A percentile compares a stretch with the other conserved stretches of the same genome.
Conservation (phyloP, 352 stramenopile genomes). For the Pythium dissimile region DNA sequence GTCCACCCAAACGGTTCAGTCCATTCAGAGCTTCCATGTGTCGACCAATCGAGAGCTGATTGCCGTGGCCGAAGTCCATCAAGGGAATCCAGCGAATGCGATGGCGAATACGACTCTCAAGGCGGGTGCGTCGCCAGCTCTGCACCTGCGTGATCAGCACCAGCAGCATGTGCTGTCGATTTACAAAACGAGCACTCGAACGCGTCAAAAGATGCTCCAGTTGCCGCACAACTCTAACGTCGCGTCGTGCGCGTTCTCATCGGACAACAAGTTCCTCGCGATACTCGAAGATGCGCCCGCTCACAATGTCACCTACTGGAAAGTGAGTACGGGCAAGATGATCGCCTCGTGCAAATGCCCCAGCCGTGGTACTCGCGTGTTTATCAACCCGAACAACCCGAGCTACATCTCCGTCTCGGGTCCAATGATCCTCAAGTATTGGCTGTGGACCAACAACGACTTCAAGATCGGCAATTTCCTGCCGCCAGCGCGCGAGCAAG, state of each 20-base stretch:
- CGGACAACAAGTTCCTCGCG: constrained; percentile 74
- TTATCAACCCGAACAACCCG: constrained; percentile 61
- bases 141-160: constrained; percentile 29
- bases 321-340: constrained; percentile 73
- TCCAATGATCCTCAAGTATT: constrained; percentile 74
- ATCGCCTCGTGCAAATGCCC: constrained; percentile 66
- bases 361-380: constrained; percentile 58
- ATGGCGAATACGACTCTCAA: constrained; percentile 4
- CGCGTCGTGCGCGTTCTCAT: constrained; percentile 63
- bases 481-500: constrained; percentile 66
- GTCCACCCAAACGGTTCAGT: constrained; percentile 42
- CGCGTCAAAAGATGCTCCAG: constrained; percentile 39
- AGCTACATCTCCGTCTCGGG: constrained; percentile 78
- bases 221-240: constrained; percentile 54
- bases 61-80: constrained; percentile 57
- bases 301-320: constrained; percentile 79
- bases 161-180: constrained; percentile 57
- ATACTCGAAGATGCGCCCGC: constrained; percentile 68
- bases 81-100: constrained; percentile 4
- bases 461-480: constrained; percentile 81
- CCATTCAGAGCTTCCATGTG: constrained; percentile 63
- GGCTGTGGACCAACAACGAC: constrained; percentile 72
- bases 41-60: constrained; percentile 67
- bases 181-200: constrained; percentile 48
- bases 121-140: background rate